phyloP scores from a whole-genome alignment of 441 rosid genomes.

The Capsella rubella region DNA sequence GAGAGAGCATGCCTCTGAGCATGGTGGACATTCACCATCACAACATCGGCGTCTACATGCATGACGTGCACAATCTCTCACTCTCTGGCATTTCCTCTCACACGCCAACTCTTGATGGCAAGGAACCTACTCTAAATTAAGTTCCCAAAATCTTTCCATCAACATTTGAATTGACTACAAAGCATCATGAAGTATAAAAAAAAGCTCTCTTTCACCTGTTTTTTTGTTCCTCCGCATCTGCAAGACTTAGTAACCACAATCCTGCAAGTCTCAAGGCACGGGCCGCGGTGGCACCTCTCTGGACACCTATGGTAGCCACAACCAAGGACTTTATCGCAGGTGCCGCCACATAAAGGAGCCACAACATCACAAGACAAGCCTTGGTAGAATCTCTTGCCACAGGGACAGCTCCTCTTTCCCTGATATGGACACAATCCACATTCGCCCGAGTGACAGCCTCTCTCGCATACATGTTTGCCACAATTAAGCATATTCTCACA shows the following conservation, averaged over 20 bases:
- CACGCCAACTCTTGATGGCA: constrained; percentile 95
- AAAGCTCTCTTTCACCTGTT: constrained; percentile 65
- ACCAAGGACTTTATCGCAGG: constrained; percentile 78
- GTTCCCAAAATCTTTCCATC: constrained; percentile 48
- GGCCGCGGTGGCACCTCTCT: constrained; percentile 85
- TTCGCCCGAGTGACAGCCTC: constrained; percentile 78
- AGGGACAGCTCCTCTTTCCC: constrained; percentile 90
- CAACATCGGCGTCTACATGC: constrained; percentile 96
- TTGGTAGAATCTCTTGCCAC: constrained; percentile 77
- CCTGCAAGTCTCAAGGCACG: constrained; percentile 87
- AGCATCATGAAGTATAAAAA: constrained; percentile 17
- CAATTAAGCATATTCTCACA: constrained; percentile 68
- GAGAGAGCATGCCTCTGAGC: constrained; percentile 67
- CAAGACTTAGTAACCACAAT: constrained; percentile 72
- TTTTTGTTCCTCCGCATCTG: constrained; percentile 78
- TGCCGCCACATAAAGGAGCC: constrained; percentile 77
- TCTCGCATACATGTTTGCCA: constrained; percentile 79
- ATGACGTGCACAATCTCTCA: constrained; percentile 90
- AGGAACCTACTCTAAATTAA: constrained; percentile 86
- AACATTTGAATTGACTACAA: constrained; percentile 16
- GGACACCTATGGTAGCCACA: constrained; percentile 85
- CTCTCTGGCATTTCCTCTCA: constrained; percentile 81
- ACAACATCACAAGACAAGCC: constrained; percentile 82
- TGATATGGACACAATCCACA: constrained; percentile 83
- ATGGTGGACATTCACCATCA: constrained; percentile 91